Conservation (phyloP, 352 stramenopile genomes). For the Peronospora tabacina region DNA sequence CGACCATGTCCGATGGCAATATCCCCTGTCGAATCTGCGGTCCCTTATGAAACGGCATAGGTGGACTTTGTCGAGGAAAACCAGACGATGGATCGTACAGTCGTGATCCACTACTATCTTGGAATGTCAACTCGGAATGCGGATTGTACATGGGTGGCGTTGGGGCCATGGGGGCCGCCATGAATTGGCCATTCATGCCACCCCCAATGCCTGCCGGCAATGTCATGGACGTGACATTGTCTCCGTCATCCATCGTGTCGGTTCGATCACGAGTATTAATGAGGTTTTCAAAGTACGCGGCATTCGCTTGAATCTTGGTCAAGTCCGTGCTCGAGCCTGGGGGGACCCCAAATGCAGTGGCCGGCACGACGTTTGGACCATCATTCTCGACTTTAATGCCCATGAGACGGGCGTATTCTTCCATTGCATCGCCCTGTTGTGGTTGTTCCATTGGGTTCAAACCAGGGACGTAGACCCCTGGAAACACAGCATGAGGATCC, state of each 20-base stretch:
- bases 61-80: slow-evolving; percentile 28
- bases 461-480: slow-evolving; percentile 41
- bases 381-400: slow-evolving; percentile 72
- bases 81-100: slow-evolving; percentile 63
- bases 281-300: slow-evolving; percentile 75
- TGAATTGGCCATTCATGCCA: slow-evolving; percentile 47
- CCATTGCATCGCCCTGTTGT: slow-evolving; percentile 46
- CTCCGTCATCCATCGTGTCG: slow-evolving; percentile 35
- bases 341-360: slow-evolving; percentile 31
- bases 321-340: slow-evolving; percentile 31
- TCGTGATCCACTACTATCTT: slow-evolving; percentile 40
- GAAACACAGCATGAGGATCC: slow-evolving; percentile 27
- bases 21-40: slow-evolving; percentile 22
- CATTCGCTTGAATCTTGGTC: slow-evolving; percentile 70
- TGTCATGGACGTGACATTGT: slow-evolving; percentile 58
- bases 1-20: slow-evolving; percentile 35
- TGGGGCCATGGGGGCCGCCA: slow-evolving; percentile 26
- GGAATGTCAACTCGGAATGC: slow-evolving; percentile 51
- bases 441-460: slow-evolving; percentile 41
- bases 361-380: slow-evolving; percentile 25
- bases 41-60: slow-evolving; percentile 44
- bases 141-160: slow-evolving; percentile 40
- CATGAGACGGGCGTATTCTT: slow-evolving; percentile 79
- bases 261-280: slow-evolving; percentile 54
- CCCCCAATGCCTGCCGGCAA: slow-evolving; percentile 56